These are phyloP conservation scores for Paecilomyces sp. DNA, from an alignment of 2,329 filamentous ascomycete species.

Conservation along the genomic window DNA sequence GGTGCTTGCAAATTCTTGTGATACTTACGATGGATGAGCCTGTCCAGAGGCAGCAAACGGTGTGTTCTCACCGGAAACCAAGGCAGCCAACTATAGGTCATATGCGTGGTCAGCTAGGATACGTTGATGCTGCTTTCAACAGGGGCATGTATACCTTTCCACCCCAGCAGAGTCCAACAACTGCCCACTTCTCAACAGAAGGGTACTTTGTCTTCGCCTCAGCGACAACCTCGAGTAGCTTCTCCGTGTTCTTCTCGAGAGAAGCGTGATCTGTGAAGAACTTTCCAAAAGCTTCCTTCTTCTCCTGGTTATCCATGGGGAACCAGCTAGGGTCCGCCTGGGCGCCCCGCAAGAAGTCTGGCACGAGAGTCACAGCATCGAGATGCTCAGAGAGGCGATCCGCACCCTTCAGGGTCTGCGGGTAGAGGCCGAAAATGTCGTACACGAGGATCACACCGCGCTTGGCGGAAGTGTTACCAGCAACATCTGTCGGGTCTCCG, in stretches of 20 bases:
- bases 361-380: conserved; percentile 35
- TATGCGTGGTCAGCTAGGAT: not conserved
- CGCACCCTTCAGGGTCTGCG: conserved; percentile 63
- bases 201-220: conserved; percentile 48
- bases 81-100: conserved; percentile 26
- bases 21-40: conserved; percentile 26
- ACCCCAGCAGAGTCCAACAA: conserved; percentile 64
- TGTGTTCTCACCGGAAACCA: conserved; percentile 44
- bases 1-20: not conserved
- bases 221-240: conserved; percentile 28
- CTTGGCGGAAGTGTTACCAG: conserved; percentile 45
- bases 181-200: conserved; percentile 52
- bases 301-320: conserved; percentile 58
- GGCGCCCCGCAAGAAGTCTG: conserved; percentile 40
- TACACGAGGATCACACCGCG: conserved; percentile 55
- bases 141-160: conserved; percentile 51
- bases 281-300: conserved; percentile 50
- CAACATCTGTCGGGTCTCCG: conserved; percentile 12
- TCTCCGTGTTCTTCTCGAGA: conserved; percentile 17
- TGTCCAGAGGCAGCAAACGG: conserved; percentile 42
- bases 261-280: conserved; percentile 48
- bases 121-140: not conserved
- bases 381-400: conserved; percentile 43
- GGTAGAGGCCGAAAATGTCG: conserved; percentile 60
- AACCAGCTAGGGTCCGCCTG: conserved; percentile 39